Evolutionary conservation across 2,329 filamentous ascomycete genomes (phyloP), one percentile per base, ranked within the genome.

Genomic region (Colletotrichum eremochloae): DNA sequence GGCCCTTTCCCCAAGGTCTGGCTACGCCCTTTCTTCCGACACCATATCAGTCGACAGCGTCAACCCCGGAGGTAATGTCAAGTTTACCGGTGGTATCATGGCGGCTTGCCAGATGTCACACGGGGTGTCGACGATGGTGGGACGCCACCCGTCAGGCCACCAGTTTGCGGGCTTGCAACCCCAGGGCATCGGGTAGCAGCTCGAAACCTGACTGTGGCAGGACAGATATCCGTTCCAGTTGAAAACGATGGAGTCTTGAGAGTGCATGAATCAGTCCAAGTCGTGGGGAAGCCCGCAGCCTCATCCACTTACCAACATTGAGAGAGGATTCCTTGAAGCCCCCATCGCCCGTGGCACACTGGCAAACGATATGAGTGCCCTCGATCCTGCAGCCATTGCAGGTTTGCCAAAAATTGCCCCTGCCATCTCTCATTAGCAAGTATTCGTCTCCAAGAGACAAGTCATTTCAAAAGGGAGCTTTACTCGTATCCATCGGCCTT

Each of bases 221-320:
- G 52, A 48, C 31, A 73, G 63, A 12, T 73, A 67, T 11, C 68
- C 71, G 40, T 73, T 71, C 63, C 68, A 73, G 46, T 63, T 73
- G 46, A 31, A 42, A 29, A 73, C 18, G 33, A 67, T 52, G 31
- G 18, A 33, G 50, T 71, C 71, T 71, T 20, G 31, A 4, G 9
- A 5, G 24, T 1, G n/a, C 18, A n/a, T 62, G 14, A 31, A 44
- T 46, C 14, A 31, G 53, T 36, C 1, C 0, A 20, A 50, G 15
- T n/a, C 42, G 4, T 31, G 7, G 11, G 20, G 1, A 0, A 5
- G 15, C 0, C 14, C 24, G 31, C 11, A 29, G n/a, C 31, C 11
- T 14, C 4, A 6, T 3, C 12, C 36, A 60, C 66, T 55, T n/a
- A 73, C 71, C 52, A 29, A 73, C 29, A 14, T 71, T 53, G 56